Evolutionary conservation across 768 basidiomycete species (phyloP), one percentile per base, ranked within the genome.

Genomic region (Mycena metata): DNA sequence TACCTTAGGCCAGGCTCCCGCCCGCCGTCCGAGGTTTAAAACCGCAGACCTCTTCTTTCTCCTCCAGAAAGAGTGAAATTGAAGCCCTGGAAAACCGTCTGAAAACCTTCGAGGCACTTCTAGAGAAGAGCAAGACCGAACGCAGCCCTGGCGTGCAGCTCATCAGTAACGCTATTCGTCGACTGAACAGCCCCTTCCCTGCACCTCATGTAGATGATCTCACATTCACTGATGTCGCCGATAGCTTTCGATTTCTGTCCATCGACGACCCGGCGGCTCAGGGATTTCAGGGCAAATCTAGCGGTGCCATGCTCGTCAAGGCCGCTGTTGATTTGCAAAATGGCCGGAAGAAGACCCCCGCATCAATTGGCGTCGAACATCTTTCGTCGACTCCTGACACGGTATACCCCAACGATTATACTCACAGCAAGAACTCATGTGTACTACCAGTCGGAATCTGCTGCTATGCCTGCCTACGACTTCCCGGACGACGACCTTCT

Each of bases 291-390:
- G 88, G 88, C 0, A 88, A 88, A 68, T 86, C 85, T 7, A 89
- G 88, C 71, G 85, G 85, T 12, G 83, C 86, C 0, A 86, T 88
- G 83, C 81, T 89, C 21, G 79, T 89, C 19, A 83, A 83, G 47
- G 82, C 82, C 9, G 90, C 89, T 2, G 81, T 90, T 8, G 86
- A 89, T 68, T 78, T 91, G 5, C 90, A 89, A 75, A 82, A 85
- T 30, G 86, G 89, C 5, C 16, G 26, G 16, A 49, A 54, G 39
- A 51, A 46, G 30, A 30, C 19, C 21, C 39, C 17, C 5, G 35
- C 33, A 7, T 2, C 46, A 3, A 10, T 10, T 39, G 39, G 11
- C 39, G 5, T 39, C 30, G 30, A 6, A 30, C 30, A 30, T 30
- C 30, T 30, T 6, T 30, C 30, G 30, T 30, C 30, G 30, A 30